Conservation (phyloP, 2,329 filamentous ascomycete species). For the Fusarium nanum region DNA sequence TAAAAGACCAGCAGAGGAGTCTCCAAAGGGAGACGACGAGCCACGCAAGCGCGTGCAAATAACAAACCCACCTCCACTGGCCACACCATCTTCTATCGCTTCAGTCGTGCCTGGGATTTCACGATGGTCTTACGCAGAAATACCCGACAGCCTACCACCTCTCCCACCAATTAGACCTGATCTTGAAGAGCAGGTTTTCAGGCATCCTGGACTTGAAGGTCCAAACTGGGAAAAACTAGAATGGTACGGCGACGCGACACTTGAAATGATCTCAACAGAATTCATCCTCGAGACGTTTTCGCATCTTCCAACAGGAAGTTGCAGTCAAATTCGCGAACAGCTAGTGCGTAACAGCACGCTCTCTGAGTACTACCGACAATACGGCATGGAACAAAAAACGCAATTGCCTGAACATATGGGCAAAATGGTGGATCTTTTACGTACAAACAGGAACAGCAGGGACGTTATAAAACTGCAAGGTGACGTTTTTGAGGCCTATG, state of each 20-base stretch:
- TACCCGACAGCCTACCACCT: constrained; percentile 62
- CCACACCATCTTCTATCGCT: neutral
- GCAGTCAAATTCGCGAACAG: constrained; percentile 80
- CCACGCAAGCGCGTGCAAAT: constrained; percentile 38
- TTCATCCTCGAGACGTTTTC: constrained; percentile 80
- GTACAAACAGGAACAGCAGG: constrained; percentile 56
- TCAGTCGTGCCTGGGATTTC: constrained; percentile 28
- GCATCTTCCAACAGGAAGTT: constrained; percentile 72
- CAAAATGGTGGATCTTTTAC: constrained; percentile 43
- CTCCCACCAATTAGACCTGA: constrained; percentile 71
- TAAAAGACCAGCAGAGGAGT: constrained; percentile 7
- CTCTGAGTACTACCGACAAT: constrained; percentile 74
- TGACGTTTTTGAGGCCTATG: constrained; percentile 92
- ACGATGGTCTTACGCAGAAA: constrained; percentile 63
- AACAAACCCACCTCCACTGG: neutral
- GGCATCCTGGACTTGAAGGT: constrained; percentile 65
- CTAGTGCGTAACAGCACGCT: constrained; percentile 86
- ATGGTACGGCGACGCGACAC: constrained; percentile 87
- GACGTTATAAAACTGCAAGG: constrained; percentile 78
- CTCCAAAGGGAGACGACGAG: neutral
- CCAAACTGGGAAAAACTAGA: constrained; percentile 83
- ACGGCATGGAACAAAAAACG: constrained; percentile 75
- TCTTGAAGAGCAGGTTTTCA: constrained; percentile 74
- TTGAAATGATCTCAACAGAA: constrained; percentile 80
- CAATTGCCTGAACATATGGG: constrained; percentile 63